Evolutionary conservation across 2,329 filamentous ascomycete genomes (phyloP), one percentile per base, ranked within the genome.

Genomic region (Sporothrix protearum): DNA sequence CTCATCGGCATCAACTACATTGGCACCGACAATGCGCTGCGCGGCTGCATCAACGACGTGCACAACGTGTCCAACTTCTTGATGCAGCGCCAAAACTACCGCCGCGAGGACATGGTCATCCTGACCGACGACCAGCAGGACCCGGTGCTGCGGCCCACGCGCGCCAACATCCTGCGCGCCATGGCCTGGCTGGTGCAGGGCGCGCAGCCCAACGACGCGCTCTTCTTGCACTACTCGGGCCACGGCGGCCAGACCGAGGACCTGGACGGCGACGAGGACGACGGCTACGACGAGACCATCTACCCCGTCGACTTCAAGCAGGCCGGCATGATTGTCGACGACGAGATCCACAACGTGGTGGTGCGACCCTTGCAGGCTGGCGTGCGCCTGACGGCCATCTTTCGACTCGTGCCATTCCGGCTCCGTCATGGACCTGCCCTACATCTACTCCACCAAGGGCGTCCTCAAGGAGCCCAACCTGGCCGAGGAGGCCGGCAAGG

Each of bases 1-100:
- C 82, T 94, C 71, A 92, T 94, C 74, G 91, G 91, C 69, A 92
- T 94, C 84, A 94, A 94, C 84, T 94, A 94, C 83, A 91, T 93
- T 76, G 88, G 89, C 69, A 89, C 92, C 78, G 81, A 88, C 28
- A 91, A 88, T 66, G 89, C 92, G 83, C 86, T 94, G 69, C 85
- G 88, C 73, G 91, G 91, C 57, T 94, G 91, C 80, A 92, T 94
- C 85, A 94, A 94, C 81, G 91, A 94, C 79, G 90, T 91, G 45
- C 89, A 90, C 81, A 94, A 94, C 78, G 87, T 94, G 80, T 92
- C 90, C 42, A 81, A 82, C 70, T 94, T 92, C 80, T 81, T 94
- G 73, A 88, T 89, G 75, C 85, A 89, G 78, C 83, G 84, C 73
- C 90, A 91, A 77, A 85, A 86, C 67, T 94, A 93, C 81, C 90